Evolutionary conservation across 2,329 filamentous ascomycete genomes (phyloP), one percentile per base, ranked within the genome.

Genomic region (Alternaria consortialis): DNA sequence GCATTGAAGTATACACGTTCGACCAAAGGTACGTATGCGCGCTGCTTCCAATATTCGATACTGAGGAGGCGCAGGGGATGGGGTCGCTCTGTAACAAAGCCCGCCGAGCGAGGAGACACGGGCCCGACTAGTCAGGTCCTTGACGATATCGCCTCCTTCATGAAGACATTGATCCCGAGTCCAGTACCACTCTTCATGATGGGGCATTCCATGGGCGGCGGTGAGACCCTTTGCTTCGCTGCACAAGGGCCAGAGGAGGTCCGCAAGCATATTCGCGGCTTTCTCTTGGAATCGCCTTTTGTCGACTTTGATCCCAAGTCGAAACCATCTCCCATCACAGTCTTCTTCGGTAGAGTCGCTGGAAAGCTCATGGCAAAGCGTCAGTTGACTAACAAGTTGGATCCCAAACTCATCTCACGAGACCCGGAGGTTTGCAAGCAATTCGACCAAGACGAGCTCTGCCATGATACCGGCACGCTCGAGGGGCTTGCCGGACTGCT

Each of bases 151-250:
- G 91, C 88, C 11, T 88, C 89, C 43, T 92, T 97, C 76, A 83
- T 95, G 67, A 83, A 83, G 60, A 81, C 82, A 32, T 85, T 90
- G 64, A 80, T 89, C 5, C 84, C 84, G 9, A 76, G 79, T 40
- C 68, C 76, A 9, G 63, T 79, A 3, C 92, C 93, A 0, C 74
- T 96, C 15, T 97, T 97, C 80, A 84, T 97, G 20, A 88, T 95
- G 83, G 94, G 94, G 54, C 93, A 97, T 79, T 93, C 90, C 23
- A 97, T 97, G 92, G 94, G 94, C 66, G 94, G 94, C 60, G 92
- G 88, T 25, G 86, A 96, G 79, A 86, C 89, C 6, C 81, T 97
- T 8, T 88, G 87, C 43, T 89, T 87, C 68, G 81, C 80, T 62
- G 78, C 79, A 31, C 73, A 74, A 44, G 83, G 80, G 20, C 83